Evolutionary conservation across 257 asterid species (phyloP), one percentile per base, ranked within the genome.

Genomic region (Capsicum baccatum): DNA sequence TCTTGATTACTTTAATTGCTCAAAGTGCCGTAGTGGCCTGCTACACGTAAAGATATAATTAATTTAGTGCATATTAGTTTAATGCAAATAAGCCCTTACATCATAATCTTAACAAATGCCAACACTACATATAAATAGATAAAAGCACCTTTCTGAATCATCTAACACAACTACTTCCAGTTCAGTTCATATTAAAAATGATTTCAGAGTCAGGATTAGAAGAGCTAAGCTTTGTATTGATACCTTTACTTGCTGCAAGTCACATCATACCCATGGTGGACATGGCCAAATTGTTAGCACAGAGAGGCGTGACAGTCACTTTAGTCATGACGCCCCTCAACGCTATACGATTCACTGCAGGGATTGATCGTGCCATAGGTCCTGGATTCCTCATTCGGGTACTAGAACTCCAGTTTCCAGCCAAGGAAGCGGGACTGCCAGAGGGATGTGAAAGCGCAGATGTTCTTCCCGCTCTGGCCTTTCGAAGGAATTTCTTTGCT

Each of bases 181-280:
- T 3, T 39, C 44, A 39, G 33, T 26, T 63, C 73, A 33, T 11
- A 13, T 1, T 19, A 48, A 73, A 48, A 3, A 74, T 74, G 81
- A 19, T 4, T 21, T 3, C 62, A 21, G 42, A 74, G 12, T 7
- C 7, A 3, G 44, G 44, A 39, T 39, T 39, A 39, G 44, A 39
- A 74, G 62, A 74, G 62, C 9, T 74, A 12, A 74, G 50, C 62
- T 74, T 74, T 74, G 81, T 74, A 50, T 48, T 74, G 81, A 50
- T 74, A 50, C 81, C 81, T 1, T 74, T 74, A 74, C 62, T 74
- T n/a, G 58, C 81, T 21, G 81, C 81, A 74, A 74, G 81, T 74
- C 81, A 52, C 60, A 74, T 74, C n/a, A 74, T 50, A 74, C 81
- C 81, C 62, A 48, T 74, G 62, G 60, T 50, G 37, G 62, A 74